Percentiles rank a stretch among this genome's conserved stretches.
Evolutionary conservation across 345 rosid species (phyloP).

Genomic region (Leavenworthia alabamica): DNA sequence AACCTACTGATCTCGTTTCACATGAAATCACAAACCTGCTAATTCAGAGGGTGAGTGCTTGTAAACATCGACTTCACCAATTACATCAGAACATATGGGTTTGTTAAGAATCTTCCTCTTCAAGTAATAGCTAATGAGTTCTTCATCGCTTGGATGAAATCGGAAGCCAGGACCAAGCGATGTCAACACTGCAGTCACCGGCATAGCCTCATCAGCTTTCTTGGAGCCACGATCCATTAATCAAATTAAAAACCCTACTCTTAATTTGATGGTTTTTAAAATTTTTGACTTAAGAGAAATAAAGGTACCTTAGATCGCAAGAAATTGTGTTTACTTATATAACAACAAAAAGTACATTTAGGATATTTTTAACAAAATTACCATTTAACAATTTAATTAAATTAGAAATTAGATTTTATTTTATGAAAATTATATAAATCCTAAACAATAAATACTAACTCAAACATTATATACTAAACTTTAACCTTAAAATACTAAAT

Average conservation of each 20-base stretch:
- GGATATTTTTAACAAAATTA: no score
- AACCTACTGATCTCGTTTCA: no score
- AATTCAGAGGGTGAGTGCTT: constrained; percentile 71
- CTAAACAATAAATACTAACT: no score
- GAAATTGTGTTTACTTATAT: background rate
- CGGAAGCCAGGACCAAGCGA: constrained; percentile 77
- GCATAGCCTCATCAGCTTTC: background rate
- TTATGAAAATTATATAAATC: no score
- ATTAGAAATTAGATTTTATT: no score
- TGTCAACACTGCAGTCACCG: constrained; percentile 17
- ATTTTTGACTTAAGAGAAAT: background rate
- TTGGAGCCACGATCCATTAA: constrained; percentile 23
- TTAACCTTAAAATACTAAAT: no score
- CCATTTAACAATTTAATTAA: no score
- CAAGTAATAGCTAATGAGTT: constrained; percentile 64
- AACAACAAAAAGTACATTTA: background rate
- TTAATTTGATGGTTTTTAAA: background rate
- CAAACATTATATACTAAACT: no score
- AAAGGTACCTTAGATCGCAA: constrained; percentile 55
- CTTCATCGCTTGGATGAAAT: constrained; percentile 82
- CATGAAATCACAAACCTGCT: no score
- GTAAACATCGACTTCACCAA: constrained; percentile 65
- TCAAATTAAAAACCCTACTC: background rate
- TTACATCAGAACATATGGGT: constrained; percentile 49
- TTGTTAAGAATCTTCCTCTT: constrained; percentile 55